These are phyloP conservation scores for Fusarium siculi DNA, from an alignment of 2,329 filamentous ascomycete genomes.

Conservation along the genomic window DNA sequence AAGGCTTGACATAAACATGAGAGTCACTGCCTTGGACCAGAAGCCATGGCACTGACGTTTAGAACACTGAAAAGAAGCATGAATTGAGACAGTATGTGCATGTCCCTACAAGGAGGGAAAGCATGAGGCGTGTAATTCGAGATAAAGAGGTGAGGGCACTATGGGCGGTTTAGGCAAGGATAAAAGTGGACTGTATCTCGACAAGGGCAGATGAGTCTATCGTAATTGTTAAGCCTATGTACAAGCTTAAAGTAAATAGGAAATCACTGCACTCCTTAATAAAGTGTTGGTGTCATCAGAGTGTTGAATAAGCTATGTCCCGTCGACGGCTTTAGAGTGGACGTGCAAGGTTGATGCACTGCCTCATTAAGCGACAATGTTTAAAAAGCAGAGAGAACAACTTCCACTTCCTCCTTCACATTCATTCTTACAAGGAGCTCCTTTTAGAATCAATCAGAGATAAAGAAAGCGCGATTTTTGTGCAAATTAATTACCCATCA, in stretches of 20 bases:
- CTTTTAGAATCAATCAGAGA: neutral
- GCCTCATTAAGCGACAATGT: constrained; percentile 11
- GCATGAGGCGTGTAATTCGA: neutral
- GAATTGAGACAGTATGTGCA: neutral
- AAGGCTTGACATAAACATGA: too few species aligned
- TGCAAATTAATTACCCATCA: neutral
- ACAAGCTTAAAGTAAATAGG: neutral
- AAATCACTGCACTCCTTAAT: neutral
- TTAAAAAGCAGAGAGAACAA: constrained; percentile 9
- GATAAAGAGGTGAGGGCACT: neutral
- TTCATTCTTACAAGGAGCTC: neutral
- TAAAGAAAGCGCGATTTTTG: constrained; percentile 4
- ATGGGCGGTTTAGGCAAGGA: neutral
- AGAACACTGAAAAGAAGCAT: neutral
- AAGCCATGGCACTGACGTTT: neutral
- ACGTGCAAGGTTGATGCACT: constrained; percentile 17
- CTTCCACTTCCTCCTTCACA: neutral
- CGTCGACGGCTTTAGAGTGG: neutral
- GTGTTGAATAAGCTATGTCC: neutral
- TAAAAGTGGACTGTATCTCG: neutral
- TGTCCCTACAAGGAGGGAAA: neutral
- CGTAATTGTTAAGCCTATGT: neutral
- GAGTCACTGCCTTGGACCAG: neutral
- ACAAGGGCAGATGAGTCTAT: neutral
- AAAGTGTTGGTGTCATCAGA: neutral